Percentiles rank a stretch among this genome's conserved stretches.
Evolutionary conservation across 2,329 filamentous ascomycete genomes (phyloP).

Genomic region (Epichloe glyceriae): DNA sequence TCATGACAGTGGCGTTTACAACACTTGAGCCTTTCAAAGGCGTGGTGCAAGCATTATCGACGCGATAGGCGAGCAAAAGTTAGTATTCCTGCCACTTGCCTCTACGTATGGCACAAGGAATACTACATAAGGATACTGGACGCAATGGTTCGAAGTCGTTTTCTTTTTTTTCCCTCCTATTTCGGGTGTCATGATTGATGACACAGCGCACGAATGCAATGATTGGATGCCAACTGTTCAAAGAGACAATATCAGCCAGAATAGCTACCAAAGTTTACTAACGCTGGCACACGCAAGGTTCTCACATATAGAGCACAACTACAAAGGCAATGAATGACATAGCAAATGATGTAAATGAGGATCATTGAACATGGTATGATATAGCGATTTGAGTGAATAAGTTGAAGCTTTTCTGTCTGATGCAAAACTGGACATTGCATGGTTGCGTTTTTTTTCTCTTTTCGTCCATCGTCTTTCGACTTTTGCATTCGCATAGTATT

Average conservation of each 20-base stretch:
- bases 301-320: neutral
- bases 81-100: neutral
- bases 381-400: neutral
- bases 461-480: neutral
- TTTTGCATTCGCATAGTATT: neutral
- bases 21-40: conserved; percentile 32
- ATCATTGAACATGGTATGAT: neutral
- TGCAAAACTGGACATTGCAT: neutral
- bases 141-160: neutral
- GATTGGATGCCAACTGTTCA: neutral
- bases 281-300: neutral
- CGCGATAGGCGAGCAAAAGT: neutral
- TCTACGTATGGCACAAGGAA: neutral
- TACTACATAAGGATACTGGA: neutral
- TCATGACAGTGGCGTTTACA: conserved; percentile 42
- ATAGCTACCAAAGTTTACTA: neutral
- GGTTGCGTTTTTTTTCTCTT: neutral
- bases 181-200: neutral
- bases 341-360: neutral
- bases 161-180: neutral
- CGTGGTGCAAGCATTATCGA: conserved; percentile 23
- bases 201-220: neutral
- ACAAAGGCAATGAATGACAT: neutral
- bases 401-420: neutral
- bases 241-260: neutral